phyloP scores from a whole-genome alignment of 1,139 yeast species.

The Pichia cactophila region DNA sequence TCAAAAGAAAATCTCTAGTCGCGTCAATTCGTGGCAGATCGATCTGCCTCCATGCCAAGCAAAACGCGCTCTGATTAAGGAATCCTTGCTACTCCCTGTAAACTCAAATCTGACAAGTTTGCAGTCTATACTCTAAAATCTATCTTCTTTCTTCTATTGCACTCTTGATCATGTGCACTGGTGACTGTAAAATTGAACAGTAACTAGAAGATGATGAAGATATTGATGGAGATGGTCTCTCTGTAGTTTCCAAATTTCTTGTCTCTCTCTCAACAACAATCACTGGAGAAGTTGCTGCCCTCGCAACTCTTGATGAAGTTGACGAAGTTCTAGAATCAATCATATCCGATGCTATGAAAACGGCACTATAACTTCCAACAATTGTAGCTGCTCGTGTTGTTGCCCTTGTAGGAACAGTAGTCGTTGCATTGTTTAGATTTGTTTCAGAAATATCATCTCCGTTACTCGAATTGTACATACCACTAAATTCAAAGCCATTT shows the following conservation, averaged over 20 bases:
- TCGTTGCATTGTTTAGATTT: not conserved
- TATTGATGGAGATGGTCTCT: not conserved
- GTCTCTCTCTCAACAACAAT: not conserved
- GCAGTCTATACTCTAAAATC: too few species aligned
- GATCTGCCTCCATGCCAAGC: too few species aligned
- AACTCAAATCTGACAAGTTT: too few species aligned
- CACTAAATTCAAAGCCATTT: not conserved
- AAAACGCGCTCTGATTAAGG: not conserved
- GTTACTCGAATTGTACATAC: not conserved
- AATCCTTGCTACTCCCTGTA: too few species aligned
- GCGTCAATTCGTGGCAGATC: not conserved
- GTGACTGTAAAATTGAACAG: slow-evolving; percentile 14
- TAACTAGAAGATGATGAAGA: slow-evolving; percentile 1
- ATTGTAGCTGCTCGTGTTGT: not conserved
- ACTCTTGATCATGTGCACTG: slow-evolving; percentile 4
- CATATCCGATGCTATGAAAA: not conserved
- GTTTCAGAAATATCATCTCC: not conserved
- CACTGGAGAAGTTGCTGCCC: not conserved
- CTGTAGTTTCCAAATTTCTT: not conserved
- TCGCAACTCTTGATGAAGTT: not conserved
- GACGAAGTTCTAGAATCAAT: not conserved
- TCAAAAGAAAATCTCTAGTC: not conserved
- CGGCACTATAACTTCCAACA: not conserved
- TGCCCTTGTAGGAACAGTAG: not conserved
- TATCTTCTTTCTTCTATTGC: not conserved